These are phyloP conservation scores for Prunus padus DNA, from an alignment of 306 rosid species.

Conservation along the genomic window DNA sequence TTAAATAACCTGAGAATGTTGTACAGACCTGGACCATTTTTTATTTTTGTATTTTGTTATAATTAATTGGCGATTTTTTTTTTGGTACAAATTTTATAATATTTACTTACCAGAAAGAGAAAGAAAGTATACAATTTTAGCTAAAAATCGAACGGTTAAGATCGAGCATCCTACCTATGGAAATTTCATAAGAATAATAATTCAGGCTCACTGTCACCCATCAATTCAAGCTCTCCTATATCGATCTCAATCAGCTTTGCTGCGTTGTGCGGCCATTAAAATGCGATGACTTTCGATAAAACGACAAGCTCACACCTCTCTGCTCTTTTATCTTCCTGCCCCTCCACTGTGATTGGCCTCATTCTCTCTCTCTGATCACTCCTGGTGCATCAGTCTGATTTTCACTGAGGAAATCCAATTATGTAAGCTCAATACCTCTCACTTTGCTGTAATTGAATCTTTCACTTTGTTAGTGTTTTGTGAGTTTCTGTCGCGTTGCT, in stretches of 20 bases:
- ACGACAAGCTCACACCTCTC: background rate
- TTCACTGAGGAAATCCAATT: background rate
- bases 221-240: background rate
- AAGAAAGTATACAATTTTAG: background rate
- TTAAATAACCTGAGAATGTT: no score
- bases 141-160: constrained; percentile 7
- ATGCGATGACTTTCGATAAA: background rate
- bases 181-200: background rate
- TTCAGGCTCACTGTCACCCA: no score
- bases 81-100: background rate
- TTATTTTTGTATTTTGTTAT: no score
- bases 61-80: no score
- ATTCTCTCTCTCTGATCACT: background rate
- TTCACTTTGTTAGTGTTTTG: background rate
- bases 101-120: no score
- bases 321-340: background rate
- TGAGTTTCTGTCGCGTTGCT: background rate
- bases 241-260: constrained; percentile 17
- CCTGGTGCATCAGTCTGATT: background rate
- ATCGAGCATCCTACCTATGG: background rate
- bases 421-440: constrained; percentile 26
- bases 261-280: constrained; percentile 17
- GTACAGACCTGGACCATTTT: no score
- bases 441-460: background rate
- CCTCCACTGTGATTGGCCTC: background rate